phyloP scores from a whole-genome alignment of 768 basidiomycete species.

The Ramaria sp. region DNA sequence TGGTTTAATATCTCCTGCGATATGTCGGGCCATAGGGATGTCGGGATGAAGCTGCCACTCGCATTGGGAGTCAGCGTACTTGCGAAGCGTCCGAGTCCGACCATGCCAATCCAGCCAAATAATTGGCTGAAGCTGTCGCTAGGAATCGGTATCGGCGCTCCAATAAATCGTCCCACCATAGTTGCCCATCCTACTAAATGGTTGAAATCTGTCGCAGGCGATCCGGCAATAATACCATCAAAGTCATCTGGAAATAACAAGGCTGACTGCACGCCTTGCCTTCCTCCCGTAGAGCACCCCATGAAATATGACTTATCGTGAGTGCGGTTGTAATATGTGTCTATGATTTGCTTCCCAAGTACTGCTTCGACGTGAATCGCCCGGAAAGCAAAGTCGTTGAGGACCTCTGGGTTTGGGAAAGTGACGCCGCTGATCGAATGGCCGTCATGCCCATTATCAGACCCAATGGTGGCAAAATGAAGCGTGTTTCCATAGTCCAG shows the following conservation, averaged over 20 bases:
- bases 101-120: constrained; percentile 17
- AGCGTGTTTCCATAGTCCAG: constrained; percentile 14
- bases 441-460: constrained; percentile 20
- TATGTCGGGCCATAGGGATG: constrained; percentile 19
- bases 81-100: constrained; percentile 2
- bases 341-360: constrained; percentile 19
- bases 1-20: constrained; percentile 22
- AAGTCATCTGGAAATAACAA: constrained; percentile 23
- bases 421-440: neutral
- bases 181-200: constrained; percentile 14
- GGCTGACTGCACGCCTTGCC: constrained; percentile 20
- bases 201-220: constrained; percentile 20
- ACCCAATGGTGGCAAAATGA: constrained; percentile 17
- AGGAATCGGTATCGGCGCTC: constrained; percentile 9
- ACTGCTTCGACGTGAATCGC: constrained; percentile 19
- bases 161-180: constrained; percentile 9
- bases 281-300: constrained; percentile 23
- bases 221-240: constrained; percentile 22
- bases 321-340: constrained; percentile 16
- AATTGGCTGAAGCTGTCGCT: constrained; percentile 16
- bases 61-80: constrained; percentile 10
- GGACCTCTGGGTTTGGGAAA: constrained; percentile 17
- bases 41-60: constrained; percentile 16
- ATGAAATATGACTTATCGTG: constrained; percentile 20
- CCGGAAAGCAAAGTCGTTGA: constrained; percentile 20